phyloP scores from a whole-genome alignment of 2,329 filamentous ascomycete genomes.

The Neurospora sp. region DNA sequence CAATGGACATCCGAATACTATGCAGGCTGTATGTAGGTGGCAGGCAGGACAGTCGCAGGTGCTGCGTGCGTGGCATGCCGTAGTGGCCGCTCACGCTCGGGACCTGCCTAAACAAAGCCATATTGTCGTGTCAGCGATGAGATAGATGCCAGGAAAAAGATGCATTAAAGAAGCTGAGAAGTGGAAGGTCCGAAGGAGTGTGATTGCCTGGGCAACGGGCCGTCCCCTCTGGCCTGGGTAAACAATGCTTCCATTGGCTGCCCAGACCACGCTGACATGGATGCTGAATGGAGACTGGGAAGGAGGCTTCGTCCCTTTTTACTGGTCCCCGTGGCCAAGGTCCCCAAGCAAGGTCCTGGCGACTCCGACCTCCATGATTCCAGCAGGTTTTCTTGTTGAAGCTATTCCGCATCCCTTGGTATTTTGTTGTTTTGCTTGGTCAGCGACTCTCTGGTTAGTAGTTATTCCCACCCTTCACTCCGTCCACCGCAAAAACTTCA shows the following conservation, averaged over 20 bases:
- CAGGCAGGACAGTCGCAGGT: background rate
- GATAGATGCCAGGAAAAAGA: background rate
- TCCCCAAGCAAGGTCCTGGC: background rate
- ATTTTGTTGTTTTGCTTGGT: background rate
- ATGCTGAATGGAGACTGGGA: background rate
- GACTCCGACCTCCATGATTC: background rate
- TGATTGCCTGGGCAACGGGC: constrained; percentile 11
- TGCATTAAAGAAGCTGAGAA: background rate
- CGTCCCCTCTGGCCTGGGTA: constrained; percentile 7
- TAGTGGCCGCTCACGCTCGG: background rate
- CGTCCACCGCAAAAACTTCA: background rate
- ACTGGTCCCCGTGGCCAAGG: background rate
- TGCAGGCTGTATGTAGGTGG: background rate
- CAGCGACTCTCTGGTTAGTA: background rate
- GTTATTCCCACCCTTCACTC: background rate
- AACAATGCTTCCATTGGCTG: constrained; percentile 11
- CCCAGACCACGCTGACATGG: background rate
- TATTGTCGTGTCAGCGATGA: background rate
- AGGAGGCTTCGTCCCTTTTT: background rate
- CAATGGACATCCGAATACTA: too few species aligned
- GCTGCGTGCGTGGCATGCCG: background rate
- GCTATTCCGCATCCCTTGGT: background rate
- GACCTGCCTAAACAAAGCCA: background rate
- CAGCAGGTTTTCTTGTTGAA: background rate
- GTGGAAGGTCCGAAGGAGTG: background rate